Conservation (phyloP, 116 monocot genomes). For the Dioscorea cayenensis region DNA sequence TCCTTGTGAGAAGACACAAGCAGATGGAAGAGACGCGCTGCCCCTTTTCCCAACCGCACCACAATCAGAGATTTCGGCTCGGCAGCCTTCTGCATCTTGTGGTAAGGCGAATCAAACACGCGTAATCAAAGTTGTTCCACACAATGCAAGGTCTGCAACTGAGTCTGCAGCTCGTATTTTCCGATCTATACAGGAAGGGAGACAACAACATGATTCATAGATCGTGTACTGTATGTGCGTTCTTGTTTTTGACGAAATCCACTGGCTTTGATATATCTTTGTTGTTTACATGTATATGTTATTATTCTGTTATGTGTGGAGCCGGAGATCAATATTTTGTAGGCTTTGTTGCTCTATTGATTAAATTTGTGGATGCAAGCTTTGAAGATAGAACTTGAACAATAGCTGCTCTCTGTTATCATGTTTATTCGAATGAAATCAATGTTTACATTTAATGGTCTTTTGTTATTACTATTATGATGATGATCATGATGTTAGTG, state of each 20-base stretch:
- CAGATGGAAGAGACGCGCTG: constrained; percentile 18
- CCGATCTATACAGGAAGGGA: constrained; percentile 73
- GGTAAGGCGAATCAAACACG: constrained; percentile 14
- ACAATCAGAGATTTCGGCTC: constrained; percentile 5
- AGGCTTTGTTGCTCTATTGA: neutral
- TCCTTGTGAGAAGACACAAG: constrained; percentile 31
- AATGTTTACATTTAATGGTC: too few species aligned
- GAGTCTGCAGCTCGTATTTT: constrained; percentile 90
- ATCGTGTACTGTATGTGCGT: too few species aligned
- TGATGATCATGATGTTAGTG: too few species aligned
- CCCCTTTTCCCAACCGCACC: constrained; percentile 30
- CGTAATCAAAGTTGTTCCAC: constrained; percentile 84
- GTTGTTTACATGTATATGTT: neutral
- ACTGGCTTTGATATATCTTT: too few species aligned
- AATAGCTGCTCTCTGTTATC: too few species aligned
- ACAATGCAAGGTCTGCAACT: constrained; percentile 50
- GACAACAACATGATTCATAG: constrained; percentile 28
- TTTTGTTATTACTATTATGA: too few species aligned
- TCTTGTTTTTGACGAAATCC: too few species aligned
- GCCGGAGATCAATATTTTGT: neutral
- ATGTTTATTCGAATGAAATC: too few species aligned
- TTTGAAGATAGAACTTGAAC: too few species aligned
- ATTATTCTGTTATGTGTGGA: neutral
- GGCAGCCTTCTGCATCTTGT: constrained; percentile 3
- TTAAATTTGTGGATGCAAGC: neutral